Percentiles rank a stretch among this genome's conserved stretches.
phyloP scores from a whole-genome alignment of 2,329 filamentous ascomycete species.

The Ophiostoma montium region DNA sequence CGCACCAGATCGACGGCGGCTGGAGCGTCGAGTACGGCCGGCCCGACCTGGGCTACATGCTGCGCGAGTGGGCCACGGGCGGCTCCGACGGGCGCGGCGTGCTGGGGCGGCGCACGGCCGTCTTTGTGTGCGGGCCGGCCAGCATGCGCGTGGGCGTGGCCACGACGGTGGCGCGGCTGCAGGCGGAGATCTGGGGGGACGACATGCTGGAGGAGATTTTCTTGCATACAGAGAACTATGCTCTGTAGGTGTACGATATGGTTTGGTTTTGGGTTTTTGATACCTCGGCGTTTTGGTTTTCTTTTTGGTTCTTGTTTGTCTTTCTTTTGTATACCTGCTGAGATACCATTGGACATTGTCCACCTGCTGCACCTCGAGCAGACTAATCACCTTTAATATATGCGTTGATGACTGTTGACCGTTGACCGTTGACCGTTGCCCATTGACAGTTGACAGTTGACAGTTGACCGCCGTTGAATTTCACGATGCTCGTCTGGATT shows the following conservation, averaged over 20 bases:
- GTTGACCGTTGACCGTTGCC: too few species aligned
- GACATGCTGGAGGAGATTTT: constrained; percentile 77
- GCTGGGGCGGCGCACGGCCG: constrained; percentile 68
- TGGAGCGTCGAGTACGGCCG: constrained; percentile 90
- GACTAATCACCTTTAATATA: too few species aligned
- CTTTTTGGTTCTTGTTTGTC: neutral
- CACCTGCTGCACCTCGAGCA: too few species aligned
- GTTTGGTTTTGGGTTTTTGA: neutral
- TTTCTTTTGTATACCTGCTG: neutral
- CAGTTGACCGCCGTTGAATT: too few species aligned
- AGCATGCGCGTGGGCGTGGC: constrained; percentile 78
- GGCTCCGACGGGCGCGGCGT: constrained; percentile 50
- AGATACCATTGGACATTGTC: too few species aligned
- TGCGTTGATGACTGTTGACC: too few species aligned
- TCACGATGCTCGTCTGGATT: too few species aligned
- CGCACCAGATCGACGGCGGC: constrained; percentile 56
- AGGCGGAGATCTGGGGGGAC: constrained; percentile 70
- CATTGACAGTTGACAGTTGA: too few species aligned
- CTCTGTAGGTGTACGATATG: constrained; percentile 41
- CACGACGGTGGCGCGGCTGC: constrained; percentile 69
- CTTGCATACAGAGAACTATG: constrained; percentile 90
- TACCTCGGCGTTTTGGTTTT: neutral
- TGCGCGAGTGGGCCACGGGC: constrained; percentile 68
- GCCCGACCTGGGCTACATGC: constrained; percentile 75
- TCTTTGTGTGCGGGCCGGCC: constrained; percentile 85